Percentiles rank a stretch among this genome's conserved stretches.
phyloP scores from a whole-genome alignment of 768 basidiomycete species.

The Tremella yokohamensis region DNA sequence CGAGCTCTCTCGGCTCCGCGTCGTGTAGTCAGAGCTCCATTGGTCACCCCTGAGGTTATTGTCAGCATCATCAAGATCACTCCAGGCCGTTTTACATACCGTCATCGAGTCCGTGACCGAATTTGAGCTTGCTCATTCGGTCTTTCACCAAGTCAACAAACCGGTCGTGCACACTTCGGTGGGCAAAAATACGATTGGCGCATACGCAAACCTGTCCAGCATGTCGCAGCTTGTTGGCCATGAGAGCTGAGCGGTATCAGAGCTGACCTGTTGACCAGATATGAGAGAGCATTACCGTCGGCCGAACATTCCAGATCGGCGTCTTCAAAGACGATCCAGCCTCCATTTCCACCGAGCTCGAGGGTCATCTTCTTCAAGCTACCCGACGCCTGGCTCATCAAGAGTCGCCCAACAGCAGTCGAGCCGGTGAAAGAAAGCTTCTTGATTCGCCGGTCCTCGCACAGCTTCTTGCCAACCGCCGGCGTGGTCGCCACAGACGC shows the following conservation, averaged over 20 bases:
- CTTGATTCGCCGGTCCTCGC: slow-evolving; percentile 63
- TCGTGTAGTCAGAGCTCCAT: slow-evolving; percentile 13
- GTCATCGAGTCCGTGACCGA: slow-evolving; percentile 15
- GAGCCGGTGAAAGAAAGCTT: slow-evolving; percentile 92
- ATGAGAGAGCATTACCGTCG: slow-evolving; percentile 59
- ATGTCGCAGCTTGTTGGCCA: slow-evolving; percentile 71
- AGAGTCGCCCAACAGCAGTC: slow-evolving; percentile 71
- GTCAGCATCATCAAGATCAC: too few species aligned
- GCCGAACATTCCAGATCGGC: slow-evolving; percentile 80
- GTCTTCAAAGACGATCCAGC: slow-evolving; percentile 84
- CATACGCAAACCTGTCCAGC: slow-evolving; percentile 20
- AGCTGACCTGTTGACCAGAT: not conserved
- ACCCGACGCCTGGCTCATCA: slow-evolving; percentile 60
- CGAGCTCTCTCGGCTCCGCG: slow-evolving; percentile 15
- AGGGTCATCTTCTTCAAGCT: slow-evolving; percentile 76
- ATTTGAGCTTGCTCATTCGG: slow-evolving; percentile 10
- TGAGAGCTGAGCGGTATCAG: slow-evolving; percentile 73
- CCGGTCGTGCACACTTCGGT: slow-evolving; percentile 69
- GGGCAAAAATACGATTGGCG: slow-evolving; percentile 82
- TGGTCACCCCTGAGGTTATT: not conserved
- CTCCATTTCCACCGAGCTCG: slow-evolving; percentile 94
- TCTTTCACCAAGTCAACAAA: slow-evolving; percentile 70
- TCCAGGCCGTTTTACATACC: not conserved
- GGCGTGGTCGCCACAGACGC: slow-evolving; percentile 54
- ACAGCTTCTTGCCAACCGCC: slow-evolving; percentile 51